A percentile compares a stretch with the other conserved stretches of the same genome.
Evolutionary conservation across 1,284 basidiomycete genomes (phyloP).

Genomic region (Trichosporon asahii): DNA sequence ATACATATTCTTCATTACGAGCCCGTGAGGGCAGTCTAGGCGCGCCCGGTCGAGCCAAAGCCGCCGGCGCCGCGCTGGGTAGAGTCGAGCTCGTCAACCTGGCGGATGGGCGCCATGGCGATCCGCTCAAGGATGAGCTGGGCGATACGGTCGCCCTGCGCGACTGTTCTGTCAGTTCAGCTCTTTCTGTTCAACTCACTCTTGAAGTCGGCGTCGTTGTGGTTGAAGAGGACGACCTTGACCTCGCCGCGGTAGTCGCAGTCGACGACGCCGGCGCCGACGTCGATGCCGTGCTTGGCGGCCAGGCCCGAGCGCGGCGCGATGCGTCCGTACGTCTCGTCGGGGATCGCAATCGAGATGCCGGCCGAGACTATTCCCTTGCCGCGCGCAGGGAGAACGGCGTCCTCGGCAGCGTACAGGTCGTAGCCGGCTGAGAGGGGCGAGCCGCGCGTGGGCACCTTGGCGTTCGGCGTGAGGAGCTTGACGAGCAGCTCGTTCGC

Average conservation of each 20-base stretch:
- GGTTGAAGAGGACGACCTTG: conserved; percentile 93
- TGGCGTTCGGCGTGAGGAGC: conserved; percentile 74
- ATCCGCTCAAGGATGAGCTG: conserved; percentile 92
- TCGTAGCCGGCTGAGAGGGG: conserved; percentile 88
- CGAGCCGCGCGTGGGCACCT: conserved; percentile 81
- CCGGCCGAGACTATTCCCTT: conserved; percentile 88
- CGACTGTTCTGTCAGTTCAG: conserved; percentile 58
- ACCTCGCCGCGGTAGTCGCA: conserved; percentile 91
- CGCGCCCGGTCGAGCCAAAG: conserved; percentile 86
- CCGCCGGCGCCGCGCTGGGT: conserved; percentile 82
- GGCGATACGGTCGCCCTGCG: conserved; percentile 87
- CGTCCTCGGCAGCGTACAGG: conserved; percentile 80
- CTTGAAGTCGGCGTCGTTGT: conserved; percentile 80
- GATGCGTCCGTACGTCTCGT: conserved; percentile 90
- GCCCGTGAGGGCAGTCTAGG: conserved; percentile 26
- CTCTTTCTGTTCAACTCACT: conserved; percentile 55
- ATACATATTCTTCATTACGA: background rate
- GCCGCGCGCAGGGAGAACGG: conserved; percentile 73
- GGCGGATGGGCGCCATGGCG: conserved; percentile 75
- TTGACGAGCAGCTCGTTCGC: conserved; percentile 67
- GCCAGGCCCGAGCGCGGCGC: conserved; percentile 92
- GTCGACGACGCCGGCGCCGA: conserved; percentile 94
- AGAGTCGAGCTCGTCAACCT: conserved; percentile 77
- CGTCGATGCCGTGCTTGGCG: conserved; percentile 94
- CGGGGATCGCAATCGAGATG: conserved; percentile 85